Evolutionary conservation across 78 protist species (phyloP).

Genomic region (Dictyostelium citrinum): DNA sequence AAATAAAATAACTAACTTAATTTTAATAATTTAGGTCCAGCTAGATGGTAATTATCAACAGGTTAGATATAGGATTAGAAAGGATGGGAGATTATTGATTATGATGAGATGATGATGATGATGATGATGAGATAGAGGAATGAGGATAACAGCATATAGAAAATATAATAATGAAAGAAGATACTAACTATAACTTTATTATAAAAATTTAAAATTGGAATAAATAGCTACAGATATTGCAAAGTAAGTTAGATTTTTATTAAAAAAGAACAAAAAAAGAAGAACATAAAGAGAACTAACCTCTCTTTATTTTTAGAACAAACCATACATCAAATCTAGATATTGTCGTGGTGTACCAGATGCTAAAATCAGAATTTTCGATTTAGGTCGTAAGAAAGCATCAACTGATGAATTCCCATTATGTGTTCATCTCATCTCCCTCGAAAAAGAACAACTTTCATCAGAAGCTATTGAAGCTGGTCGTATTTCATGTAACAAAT

Average conservation of each 20-base stretch:
- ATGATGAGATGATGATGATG: not conserved
- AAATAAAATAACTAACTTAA: not conserved
- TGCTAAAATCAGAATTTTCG: slow-evolving; percentile 95
- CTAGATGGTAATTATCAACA: not conserved
- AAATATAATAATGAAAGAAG: not conserved
- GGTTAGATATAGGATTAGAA: not conserved
- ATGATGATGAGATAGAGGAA: not conserved
- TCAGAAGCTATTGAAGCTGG: slow-evolving; percentile 99
- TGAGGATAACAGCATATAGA: not conserved
- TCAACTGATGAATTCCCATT: slow-evolving; percentile 98
- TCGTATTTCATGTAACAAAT: slow-evolving; percentile 99
- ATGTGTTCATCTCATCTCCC: slow-evolving; percentile 97
- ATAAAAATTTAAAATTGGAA: not conserved
- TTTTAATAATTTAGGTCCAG: not conserved
- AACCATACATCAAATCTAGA: slow-evolving; percentile 99
- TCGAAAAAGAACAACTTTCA: slow-evolving; percentile 98
- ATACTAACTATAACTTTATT: not conserved
- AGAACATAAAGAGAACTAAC: too few relatives aligned
- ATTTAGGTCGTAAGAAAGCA: slow-evolving; percentile 98
- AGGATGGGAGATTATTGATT: not conserved
- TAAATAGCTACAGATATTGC: slow-evolving; percentile 94
- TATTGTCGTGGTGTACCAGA: slow-evolving; percentile 99
- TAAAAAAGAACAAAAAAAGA: too few relatives aligned
- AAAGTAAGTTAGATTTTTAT: slow-evolving; percentile 63
- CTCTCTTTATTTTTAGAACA: slow-evolving; percentile 72